phyloP scores from a whole-genome alignment of 345 rosid genomes.

The Luvunga scandens region DNA sequence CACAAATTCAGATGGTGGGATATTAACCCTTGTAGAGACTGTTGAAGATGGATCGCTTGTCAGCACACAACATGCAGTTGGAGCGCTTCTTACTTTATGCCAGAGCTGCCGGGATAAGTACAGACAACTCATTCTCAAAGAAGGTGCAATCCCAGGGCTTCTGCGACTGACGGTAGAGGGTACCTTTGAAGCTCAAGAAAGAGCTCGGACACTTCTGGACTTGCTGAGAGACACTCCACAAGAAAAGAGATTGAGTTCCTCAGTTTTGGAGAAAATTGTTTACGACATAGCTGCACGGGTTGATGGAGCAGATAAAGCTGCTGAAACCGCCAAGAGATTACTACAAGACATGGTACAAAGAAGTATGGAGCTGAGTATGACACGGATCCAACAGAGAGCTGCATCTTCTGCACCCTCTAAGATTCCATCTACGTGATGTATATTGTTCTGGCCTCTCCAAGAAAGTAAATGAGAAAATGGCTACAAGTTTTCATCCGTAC shows the following conservation, averaged over 20 bases:
- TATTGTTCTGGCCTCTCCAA: neutral
- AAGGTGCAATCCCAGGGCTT: slow-evolving; percentile 82
- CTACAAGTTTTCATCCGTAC: slow-evolving; percentile 19
- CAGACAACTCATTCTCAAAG: slow-evolving; percentile 60
- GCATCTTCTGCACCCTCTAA: slow-evolving; percentile 37
- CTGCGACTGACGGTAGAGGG: slow-evolving; percentile 67
- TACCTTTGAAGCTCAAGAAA: slow-evolving; percentile 55
- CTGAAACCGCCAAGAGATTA: slow-evolving; percentile 66
- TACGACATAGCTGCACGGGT: slow-evolving; percentile 59
- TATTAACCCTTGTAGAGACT: slow-evolving; percentile 67
- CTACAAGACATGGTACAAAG: slow-evolving; percentile 71
- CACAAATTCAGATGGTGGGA: slow-evolving; percentile 49
- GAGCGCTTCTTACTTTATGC: slow-evolving; percentile 59
- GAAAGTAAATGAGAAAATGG: slow-evolving; percentile 4
- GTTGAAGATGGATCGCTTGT: slow-evolving; percentile 72
- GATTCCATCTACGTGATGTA: slow-evolving; percentile 27
- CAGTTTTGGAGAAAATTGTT: slow-evolving; percentile 54
- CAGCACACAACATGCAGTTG: slow-evolving; percentile 63
- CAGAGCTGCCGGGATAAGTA: slow-evolving; percentile 54
- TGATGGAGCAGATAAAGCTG: slow-evolving; percentile 63
- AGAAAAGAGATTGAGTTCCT: slow-evolving; percentile 55
- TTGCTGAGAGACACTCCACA: slow-evolving; percentile 61
- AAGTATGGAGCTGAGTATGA: slow-evolving; percentile 64
- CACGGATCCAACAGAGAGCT: slow-evolving; percentile 38
- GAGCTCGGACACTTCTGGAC: slow-evolving; percentile 62